phyloP scores from a whole-genome alignment of 768 basidiomycete species.

The Xanthoconium purpureum region DNA sequence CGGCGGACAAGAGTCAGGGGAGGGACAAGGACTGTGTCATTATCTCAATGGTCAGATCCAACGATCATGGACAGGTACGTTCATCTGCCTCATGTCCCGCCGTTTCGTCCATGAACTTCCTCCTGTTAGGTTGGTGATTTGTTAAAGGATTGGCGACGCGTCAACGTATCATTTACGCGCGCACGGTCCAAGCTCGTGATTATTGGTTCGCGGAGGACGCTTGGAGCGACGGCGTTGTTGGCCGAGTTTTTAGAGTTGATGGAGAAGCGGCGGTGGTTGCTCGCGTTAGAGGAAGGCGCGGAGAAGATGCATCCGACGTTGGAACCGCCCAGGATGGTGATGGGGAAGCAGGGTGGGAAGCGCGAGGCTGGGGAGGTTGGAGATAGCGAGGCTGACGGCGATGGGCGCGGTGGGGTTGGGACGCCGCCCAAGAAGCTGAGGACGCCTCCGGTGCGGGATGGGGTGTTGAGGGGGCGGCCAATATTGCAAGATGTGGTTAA shows the following conservation, averaged over 20 bases:
- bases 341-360: conserved; percentile 17
- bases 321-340: conserved; percentile 10
- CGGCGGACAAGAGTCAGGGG: conserved; percentile 92
- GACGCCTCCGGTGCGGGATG: conserved; percentile 33
- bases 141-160: conserved; percentile 90
- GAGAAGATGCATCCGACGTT: conserved; percentile 47
- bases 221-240: conserved; percentile 59
- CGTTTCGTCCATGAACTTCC: neutral
- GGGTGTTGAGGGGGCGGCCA: conserved; percentile 53
- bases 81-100: too few species aligned
- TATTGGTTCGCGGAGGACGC: conserved; percentile 81
- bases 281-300: conserved; percentile 53
- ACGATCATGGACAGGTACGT: conserved; percentile 65
- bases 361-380: conserved; percentile 2
- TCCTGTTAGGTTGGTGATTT: conserved; percentile 77
- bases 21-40: conserved; percentile 94
- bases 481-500: conserved; percentile 62
- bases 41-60: conserved; percentile 89
- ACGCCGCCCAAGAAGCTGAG: conserved; percentile 37
- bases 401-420: neutral
- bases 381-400: neutral
- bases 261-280: conserved; percentile 69
- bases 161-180: conserved; percentile 96
- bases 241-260: conserved; percentile 76
- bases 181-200: conserved; percentile 89